A percentile compares a stretch with the other conserved stretches of the same genome.
Evolutionary conservation across 805 yeast species (phyloP).

Genomic region (Candida krabiensis): DNA sequence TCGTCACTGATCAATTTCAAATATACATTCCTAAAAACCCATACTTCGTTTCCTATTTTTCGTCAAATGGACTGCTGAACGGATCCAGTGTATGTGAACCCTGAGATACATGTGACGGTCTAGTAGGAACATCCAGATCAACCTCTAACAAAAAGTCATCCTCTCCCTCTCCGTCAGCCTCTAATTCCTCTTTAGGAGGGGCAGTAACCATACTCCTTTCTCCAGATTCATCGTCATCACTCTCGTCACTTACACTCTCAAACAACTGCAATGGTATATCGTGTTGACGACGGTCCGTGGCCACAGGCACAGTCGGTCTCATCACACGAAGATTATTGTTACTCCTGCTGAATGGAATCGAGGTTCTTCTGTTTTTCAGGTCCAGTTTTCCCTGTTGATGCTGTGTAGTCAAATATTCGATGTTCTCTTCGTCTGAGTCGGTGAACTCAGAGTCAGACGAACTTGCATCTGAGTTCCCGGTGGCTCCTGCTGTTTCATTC

Average conservation of each 20-base stretch:
- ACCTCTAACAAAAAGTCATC: slow-evolving; percentile 19
- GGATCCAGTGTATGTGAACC: slow-evolving; percentile 13
- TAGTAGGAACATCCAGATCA: slow-evolving; percentile 14
- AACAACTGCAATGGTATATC: slow-evolving; percentile 20
- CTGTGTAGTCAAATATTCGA: slow-evolving; percentile 27
- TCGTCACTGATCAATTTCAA: too few relatives aligned
- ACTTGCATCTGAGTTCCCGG: slow-evolving; percentile 9
- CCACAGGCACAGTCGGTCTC: too few relatives aligned
- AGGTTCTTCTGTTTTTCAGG: slow-evolving; percentile 7
- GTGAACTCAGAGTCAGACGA: slow-evolving; percentile 26
- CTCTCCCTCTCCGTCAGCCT: slow-evolving; percentile 1
- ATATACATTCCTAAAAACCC: too few relatives aligned
- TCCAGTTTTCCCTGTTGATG: slow-evolving; percentile 22
- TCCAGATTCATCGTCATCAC: slow-evolving; percentile 11
- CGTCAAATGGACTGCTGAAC: slow-evolving; percentile 18
- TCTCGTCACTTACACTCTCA: slow-evolving; percentile 12
- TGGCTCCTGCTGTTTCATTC: slow-evolving; percentile 4
- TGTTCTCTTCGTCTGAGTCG: slow-evolving; percentile 35
- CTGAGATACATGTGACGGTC: not conserved
- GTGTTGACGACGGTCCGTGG: not conserved
- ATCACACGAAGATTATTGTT: slow-evolving; percentile 4
- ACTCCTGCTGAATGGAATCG: slow-evolving; percentile 7
- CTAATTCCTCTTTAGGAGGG: too few relatives aligned
- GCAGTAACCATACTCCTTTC: too few relatives aligned
- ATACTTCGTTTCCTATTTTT: too few relatives aligned